Percentiles rank a stretch among this genome's conserved stretches.
Conservation (phyloP, 108 stramenopile species). For the Nitzschia inconspicua region DNA sequence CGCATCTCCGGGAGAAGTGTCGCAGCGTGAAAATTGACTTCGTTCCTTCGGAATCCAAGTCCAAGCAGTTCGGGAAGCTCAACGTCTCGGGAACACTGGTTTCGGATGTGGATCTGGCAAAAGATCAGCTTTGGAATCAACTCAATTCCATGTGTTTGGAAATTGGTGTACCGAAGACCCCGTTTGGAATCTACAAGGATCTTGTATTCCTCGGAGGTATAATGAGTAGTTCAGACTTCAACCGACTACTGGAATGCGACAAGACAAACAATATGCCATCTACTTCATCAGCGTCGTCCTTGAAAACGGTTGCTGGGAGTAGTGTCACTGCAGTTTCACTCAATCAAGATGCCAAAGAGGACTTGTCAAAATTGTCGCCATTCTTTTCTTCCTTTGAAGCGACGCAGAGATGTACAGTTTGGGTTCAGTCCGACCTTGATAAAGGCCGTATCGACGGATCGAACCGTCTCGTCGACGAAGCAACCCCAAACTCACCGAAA, state of each 20-base stretch:
- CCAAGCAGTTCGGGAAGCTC: conserved; percentile 75
- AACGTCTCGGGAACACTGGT: conserved; percentile 40
- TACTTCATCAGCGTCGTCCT: not conserved
- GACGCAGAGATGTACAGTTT: conserved; percentile 66
- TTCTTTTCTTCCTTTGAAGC: conserved; percentile 73
- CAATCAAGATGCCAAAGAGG: conserved; percentile 44
- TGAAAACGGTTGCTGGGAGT: not conserved
- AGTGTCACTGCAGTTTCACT: not conserved
- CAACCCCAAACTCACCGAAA: conserved; percentile 42
- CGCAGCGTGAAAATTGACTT: conserved; percentile 58
- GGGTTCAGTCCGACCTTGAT: conserved; percentile 77
- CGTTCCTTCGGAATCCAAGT: conserved; percentile 74
- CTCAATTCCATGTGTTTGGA: conserved; percentile 48
- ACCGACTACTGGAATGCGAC: conserved; percentile 39
- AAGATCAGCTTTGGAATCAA: conserved; percentile 48
- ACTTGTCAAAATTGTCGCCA: conserved; percentile 45
- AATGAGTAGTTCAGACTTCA: conserved; percentile 57
- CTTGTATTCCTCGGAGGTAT: conserved; percentile 67
- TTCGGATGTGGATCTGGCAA: conserved; percentile 39
- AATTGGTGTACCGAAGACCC: conserved; percentile 44
- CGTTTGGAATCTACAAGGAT: conserved; percentile 51
- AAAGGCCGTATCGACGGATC: conserved; percentile 65
- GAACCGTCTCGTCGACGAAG: conserved; percentile 47
- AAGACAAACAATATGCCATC: conserved; percentile 1
- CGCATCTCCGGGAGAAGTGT: conserved; percentile 48